phyloP scores from a whole-genome alignment of 2,329 filamentous ascomycete species.

The Gremmenia infestans region DNA sequence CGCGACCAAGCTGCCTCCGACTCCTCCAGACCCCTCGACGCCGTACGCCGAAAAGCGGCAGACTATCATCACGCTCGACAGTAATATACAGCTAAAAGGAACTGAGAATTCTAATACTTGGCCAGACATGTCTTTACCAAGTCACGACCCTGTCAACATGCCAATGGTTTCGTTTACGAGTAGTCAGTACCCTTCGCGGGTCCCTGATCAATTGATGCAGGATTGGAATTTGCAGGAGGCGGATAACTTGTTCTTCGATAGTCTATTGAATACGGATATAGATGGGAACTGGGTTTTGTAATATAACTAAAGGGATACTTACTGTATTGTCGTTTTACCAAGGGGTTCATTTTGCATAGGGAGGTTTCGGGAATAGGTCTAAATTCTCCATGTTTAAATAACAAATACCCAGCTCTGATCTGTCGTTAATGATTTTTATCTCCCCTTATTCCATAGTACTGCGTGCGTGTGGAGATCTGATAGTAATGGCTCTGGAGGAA shows the following conservation, averaged over 20 bases:
- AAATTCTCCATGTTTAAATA: too few species aligned
- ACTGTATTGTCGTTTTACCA: too few species aligned
- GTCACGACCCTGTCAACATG: neutral
- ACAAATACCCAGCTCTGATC: too few species aligned
- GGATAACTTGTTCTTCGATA: conserved; percentile 30
- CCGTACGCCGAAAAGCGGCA: neutral
- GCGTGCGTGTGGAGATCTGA: too few species aligned
- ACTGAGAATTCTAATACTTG: conserved; percentile 3
- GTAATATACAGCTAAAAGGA: neutral
- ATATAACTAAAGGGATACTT: neutral
- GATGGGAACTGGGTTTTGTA: conserved; percentile 29
- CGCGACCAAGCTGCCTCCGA: neutral
- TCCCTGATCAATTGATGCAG: conserved; percentile 12
- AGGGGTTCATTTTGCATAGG: too few species aligned
- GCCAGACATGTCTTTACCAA: neutral
- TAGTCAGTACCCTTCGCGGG: conserved; percentile 15
- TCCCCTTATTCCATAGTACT: too few species aligned
- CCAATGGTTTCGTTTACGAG: conserved; percentile 24
- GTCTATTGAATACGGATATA: conserved; percentile 28
- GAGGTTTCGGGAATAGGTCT: too few species aligned
- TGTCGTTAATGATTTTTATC: too few species aligned
- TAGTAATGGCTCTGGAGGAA: too few species aligned
- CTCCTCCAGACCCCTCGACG: neutral
- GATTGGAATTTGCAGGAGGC: conserved; percentile 22
- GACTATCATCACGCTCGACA: conserved; percentile 1